Base-by-base conservation (phyloP, 495 filamentous ascomycete species). In the Ramalina intermedia region DNA sequence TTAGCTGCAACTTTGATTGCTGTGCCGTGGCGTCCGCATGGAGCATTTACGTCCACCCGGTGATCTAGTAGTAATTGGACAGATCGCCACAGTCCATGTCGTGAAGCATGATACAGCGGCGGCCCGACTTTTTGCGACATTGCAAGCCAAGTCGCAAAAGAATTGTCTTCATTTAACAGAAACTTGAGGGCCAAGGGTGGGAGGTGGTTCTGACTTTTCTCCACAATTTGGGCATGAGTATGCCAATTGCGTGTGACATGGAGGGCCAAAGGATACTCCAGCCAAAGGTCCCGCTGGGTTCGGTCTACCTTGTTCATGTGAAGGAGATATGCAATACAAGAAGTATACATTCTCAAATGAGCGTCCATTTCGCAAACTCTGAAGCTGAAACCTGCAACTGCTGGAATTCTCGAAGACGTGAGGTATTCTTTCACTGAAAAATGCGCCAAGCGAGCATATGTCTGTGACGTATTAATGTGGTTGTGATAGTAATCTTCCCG, bases 361-460 rank as follows among this genome's bases (percentile, higher is more conserved):
- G 56, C 54, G 38, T 54, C 41, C 26, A 23, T 47, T 3, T 59
- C 48, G 14, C 43, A 6, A 24, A 58, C 55, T 21, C 41, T 43
- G 26, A 24, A 52, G 7, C 27, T 14, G 12, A 6, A 13, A 12
- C 23, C 48, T 24, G 14, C 18, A 21, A 29, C 48, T 1, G n/a
- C 20, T 37, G 13, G 13, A 7, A 54, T 46, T 3, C 13, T 46
- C 3, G 47, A 29, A 16, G 37, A 61, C 42, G 46, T 35, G 26
- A 61, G 52, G 36, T 58, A 65, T 41, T 63, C 59, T 50, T 60
- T 58, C 16, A 64, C 60, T 14, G 54, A 61, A 51, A 61, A 60
- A 42, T 63, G 59, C 23, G 59, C 59, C 38, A 63, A 53, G 44
- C 56, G 47, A 26, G 61, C 17, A 36, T 54, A 6, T 4, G 23